A percentile compares a stretch with the other conserved stretches of the same genome.
Conservation (phyloP, 2,329 filamentous ascomycete genomes). For the Aureobasidium namibiae region DNA sequence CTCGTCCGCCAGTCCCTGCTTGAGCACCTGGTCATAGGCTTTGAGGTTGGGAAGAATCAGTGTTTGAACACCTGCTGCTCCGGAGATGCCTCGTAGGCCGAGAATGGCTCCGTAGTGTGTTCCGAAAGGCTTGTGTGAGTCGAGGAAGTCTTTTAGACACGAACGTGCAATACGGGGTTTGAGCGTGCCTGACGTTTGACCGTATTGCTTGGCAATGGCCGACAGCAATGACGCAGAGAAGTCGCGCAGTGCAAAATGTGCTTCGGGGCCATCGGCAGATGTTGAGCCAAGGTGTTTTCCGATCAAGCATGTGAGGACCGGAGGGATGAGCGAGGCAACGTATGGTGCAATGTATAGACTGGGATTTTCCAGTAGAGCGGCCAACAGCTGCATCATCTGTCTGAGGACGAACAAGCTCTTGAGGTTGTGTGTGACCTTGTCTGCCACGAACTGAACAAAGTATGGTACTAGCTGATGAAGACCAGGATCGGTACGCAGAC, state of each 20-base stretch:
- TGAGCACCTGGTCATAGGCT: slow-evolving; percentile 54
- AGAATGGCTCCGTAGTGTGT: slow-evolving; percentile 84
- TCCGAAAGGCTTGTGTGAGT: slow-evolving; percentile 71
- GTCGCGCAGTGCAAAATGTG: slow-evolving; percentile 74
- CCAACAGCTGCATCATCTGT: slow-evolving; percentile 85
- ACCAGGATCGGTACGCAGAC: slow-evolving; percentile 79
- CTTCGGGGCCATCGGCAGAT: slow-evolving; percentile 39
- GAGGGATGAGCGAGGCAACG: slow-evolving; percentile 64
- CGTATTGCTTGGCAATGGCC: slow-evolving; percentile 72
- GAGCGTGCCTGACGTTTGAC: slow-evolving; percentile 69
- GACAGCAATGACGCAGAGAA: slow-evolving; percentile 75
- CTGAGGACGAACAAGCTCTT: slow-evolving; percentile 82
- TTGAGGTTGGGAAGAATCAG: slow-evolving; percentile 59
- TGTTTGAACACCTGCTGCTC: slow-evolving; percentile 53
- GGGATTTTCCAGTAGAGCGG: slow-evolving; percentile 75
- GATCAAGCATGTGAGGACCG: slow-evolving; percentile 85
- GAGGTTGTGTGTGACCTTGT: slow-evolving; percentile 89
- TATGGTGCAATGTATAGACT: slow-evolving; percentile 68
- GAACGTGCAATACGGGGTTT: slow-evolving; percentile 86
- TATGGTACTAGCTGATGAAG: slow-evolving; percentile 94
- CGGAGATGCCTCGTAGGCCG: slow-evolving; percentile 71
- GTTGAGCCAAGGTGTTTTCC: slow-evolving; percentile 65
- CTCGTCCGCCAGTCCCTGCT: slow-evolving; percentile 48
- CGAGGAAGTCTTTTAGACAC: slow-evolving; percentile 84
- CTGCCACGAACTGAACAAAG: slow-evolving; percentile 90